Percentiles rank a stretch among this genome's conserved stretches.
Evolutionary conservation across 1,284 basidiomycete genomes (phyloP).

Genomic region (Inonotus hispidus): DNA sequence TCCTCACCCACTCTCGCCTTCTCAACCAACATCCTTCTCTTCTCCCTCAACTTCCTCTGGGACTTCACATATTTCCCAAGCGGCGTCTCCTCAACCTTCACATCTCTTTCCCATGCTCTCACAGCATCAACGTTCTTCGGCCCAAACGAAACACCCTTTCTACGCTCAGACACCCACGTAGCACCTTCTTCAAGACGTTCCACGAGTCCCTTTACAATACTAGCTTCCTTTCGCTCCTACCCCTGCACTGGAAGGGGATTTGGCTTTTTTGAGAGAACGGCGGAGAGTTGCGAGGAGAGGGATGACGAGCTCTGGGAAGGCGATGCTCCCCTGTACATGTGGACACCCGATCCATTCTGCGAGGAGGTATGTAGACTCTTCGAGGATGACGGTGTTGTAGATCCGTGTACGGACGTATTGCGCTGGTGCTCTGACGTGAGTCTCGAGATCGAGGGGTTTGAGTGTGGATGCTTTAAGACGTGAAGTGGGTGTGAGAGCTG

Average conservation of each 20-base stretch:
- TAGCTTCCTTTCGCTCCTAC: slow-evolving; percentile 51
- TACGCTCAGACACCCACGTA: slow-evolving; percentile 68
- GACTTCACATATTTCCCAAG: slow-evolving; percentile 77
- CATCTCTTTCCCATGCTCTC: slow-evolving; percentile 61
- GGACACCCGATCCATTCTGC: slow-evolving; percentile 71
- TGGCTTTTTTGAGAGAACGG: slow-evolving; percentile 56
- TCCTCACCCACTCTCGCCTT: slow-evolving; percentile 70
- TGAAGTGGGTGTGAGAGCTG: slow-evolving; percentile 66
- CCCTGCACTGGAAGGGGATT: too few species aligned
- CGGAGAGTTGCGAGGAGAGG: slow-evolving; percentile 73
- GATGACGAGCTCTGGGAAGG: slow-evolving; percentile 92
- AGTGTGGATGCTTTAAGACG: slow-evolving; percentile 86
- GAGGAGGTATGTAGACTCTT: slow-evolving; percentile 77
- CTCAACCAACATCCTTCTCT: slow-evolving; percentile 67
- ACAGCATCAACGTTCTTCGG: slow-evolving; percentile 69
- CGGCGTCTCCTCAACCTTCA: slow-evolving; percentile 67
- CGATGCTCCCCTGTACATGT: slow-evolving; percentile 72
- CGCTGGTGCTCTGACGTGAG: slow-evolving; percentile 82
- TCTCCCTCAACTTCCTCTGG: slow-evolving; percentile 76
- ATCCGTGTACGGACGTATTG: slow-evolving; percentile 88
- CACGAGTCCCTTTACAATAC: slow-evolving; percentile 64
- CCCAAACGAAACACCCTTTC: slow-evolving; percentile 66
- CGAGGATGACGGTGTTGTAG: slow-evolving; percentile 79
- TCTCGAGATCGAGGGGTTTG: slow-evolving; percentile 85
- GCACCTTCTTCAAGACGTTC: slow-evolving; percentile 83